A percentile compares a stretch with the other conserved stretches of the same genome.
Conservation (phyloP, 352 stramenopile genomes). For the Stephanocyclus meneghinianus region DNA sequence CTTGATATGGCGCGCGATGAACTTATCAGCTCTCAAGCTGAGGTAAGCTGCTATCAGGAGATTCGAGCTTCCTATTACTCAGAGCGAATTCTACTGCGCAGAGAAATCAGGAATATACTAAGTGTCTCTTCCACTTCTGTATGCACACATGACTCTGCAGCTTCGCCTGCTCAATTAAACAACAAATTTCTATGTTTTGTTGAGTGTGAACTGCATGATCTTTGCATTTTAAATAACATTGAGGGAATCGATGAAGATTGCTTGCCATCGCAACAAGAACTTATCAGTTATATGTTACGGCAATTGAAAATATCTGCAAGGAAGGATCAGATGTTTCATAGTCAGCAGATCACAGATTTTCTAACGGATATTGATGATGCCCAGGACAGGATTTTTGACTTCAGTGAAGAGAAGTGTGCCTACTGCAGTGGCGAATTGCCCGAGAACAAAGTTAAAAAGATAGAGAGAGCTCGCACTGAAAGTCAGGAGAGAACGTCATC, state of each 20-base stretch:
- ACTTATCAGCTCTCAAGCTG: constrained; percentile 34
- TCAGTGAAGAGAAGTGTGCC: not conserved
- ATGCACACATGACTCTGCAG: not conserved
- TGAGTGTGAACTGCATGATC: constrained; percentile 39
- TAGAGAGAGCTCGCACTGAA: constrained; percentile 9
- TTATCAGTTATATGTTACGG: constrained; percentile 30
- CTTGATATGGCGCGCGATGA: constrained; percentile 31
- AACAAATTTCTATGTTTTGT: constrained; percentile 14
- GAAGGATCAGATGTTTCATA: not conserved
- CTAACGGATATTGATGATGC: not conserved
- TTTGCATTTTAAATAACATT: constrained; percentile 29
- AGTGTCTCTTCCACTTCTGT: not conserved
- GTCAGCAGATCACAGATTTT: constrained; percentile 18
- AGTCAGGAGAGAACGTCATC: constrained; percentile 6
- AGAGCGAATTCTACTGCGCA: constrained; percentile 16
- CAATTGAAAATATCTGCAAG: constrained; percentile 14
- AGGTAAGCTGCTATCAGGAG: constrained; percentile 37
- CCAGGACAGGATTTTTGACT: not conserved
- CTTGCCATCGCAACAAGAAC: constrained; percentile 11
- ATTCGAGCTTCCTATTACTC: not conserved
- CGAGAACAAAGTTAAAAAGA: constrained; percentile 18
- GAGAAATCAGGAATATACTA: constrained; percentile 10
- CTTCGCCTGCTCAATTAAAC: not conserved
- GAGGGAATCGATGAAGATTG: constrained; percentile 11
- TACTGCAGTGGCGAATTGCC: not conserved